Evolutionary conservation across 2,329 filamentous ascomycete genomes (phyloP).

Genomic region (Penicillium griseofulvum): DNA sequence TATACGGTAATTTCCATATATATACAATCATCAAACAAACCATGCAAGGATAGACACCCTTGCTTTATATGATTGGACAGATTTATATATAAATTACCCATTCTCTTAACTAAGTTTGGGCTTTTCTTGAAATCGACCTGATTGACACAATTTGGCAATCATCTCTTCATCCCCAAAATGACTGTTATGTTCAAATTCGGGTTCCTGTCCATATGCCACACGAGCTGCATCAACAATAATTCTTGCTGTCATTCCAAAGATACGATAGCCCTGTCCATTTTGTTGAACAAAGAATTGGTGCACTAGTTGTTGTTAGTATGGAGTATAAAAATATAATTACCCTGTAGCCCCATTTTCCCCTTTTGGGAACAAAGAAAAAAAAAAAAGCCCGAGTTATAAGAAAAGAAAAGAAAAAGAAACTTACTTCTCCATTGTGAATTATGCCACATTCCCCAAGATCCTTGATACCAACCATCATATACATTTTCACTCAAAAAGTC

Average conservation of each 20-base stretch:
- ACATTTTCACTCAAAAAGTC: constrained; percentile 63
- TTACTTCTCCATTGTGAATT: constrained; percentile 67
- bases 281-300: constrained; percentile 87
- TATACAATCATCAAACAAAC: constrained; percentile 11
- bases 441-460: constrained; percentile 77
- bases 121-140: constrained; percentile 54
- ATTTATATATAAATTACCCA: not conserved
- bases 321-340: too few species aligned
- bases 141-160: constrained; percentile 55
- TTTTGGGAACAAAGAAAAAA: constrained; percentile 1
- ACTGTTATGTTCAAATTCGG: constrained; percentile 74
- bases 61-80: constrained; percentile 9
- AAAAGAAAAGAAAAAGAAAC: constrained; percentile 12
- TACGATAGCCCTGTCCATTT: constrained; percentile 64
- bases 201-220: constrained; percentile 76
- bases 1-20: not conserved
- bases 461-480: constrained; percentile 74
- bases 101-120: constrained; percentile 44
- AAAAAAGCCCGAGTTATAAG: constrained; percentile 4
- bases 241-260: constrained; percentile 92
- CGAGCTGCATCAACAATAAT: constrained; percentile 86
- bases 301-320: constrained; percentile 47
- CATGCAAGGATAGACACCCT: constrained; percentile 10
- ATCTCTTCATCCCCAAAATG: constrained; percentile 66
- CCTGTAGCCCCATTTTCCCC: not conserved